Evolutionary conservation across 345 rosid species (phyloP).

Genomic region (Brassica incana): DNA sequence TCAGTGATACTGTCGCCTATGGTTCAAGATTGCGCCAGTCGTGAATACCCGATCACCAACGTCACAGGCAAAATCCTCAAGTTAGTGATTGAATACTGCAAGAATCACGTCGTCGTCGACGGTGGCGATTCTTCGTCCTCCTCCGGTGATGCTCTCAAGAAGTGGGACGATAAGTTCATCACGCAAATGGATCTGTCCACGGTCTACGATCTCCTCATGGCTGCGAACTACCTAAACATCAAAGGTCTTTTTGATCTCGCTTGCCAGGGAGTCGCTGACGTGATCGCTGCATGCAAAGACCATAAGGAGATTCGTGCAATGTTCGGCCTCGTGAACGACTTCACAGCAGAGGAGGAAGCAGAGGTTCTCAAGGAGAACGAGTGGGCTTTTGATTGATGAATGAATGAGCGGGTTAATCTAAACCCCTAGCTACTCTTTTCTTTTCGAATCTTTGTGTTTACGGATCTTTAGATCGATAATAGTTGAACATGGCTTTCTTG

Average conservation of each 20-base stretch:
- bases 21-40: slow-evolving; percentile 53
- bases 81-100: slow-evolving; percentile 61
- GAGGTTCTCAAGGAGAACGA: slow-evolving; percentile 54
- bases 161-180: slow-evolving; percentile 61
- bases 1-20: slow-evolving; percentile 44
- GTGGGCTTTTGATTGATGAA: slow-evolving; percentile 56
- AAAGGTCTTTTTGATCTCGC: slow-evolving; percentile 13
- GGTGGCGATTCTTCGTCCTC: not conserved
- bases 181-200: slow-evolving; percentile 48
- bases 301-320: no score
- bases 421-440: not conserved
- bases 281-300: no score
- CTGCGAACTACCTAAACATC: slow-evolving; percentile 57
- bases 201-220: slow-evolving; percentile 52
- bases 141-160: slow-evolving; percentile 40
- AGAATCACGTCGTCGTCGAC: slow-evolving; percentile 43
- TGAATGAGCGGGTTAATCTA: not conserved
- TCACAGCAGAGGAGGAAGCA: slow-evolving; percentile 34
- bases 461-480: no score
- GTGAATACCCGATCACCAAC: slow-evolving; percentile 47
- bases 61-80: slow-evolving; percentile 52
- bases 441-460: not conserved
- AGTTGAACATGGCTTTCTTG: not conserved
- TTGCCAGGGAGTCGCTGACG: not conserved
- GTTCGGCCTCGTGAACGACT: slow-evolving; percentile 30